Base-by-base conservation (phyloP, 1,139 yeast species). In the Taiozyma sp. region DNA sequence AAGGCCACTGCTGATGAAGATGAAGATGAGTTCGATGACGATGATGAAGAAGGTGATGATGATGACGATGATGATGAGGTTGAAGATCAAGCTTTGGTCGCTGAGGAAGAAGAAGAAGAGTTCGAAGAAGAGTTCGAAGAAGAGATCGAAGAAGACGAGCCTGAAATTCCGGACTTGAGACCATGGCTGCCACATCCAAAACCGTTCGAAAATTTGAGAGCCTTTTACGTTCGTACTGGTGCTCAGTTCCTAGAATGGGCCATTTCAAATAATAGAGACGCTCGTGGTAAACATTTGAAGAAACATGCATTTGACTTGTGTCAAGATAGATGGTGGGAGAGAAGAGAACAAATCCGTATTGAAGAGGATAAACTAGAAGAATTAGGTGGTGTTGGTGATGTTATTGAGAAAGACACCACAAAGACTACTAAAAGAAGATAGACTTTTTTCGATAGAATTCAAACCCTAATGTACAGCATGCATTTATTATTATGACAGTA, bases 111-210 rank as follows among this genome's bases (percentile, higher is more conserved):
- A 16, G 85, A 75, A 29, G 85, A 77, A 34, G 86, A 76, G 42
- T 19, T 19, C 19, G 85, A 75, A 29, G 85, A 77, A 34, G 86
- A 76, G 42, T 19, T 19, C 19, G 88, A 77, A 42, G 88, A 77
- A 37, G 84, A 76, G 43, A 79, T 66, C 6, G 82, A 72, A 22
- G 83, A 74, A 44, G 85, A 76, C 8, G 88, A 80, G 52, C 82
- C 81, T 41, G 91, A 84, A 55, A 80, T 83, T 61, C 96, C 96
- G 6, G 98, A 93, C 68, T 86, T 86, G 44, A 80, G 96, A 67
- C 97, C 97, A 28, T 91, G 97, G 96, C 76, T 93, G 54, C 97
- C 98, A 45, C 97, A 90, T 66, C 99, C 99, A 44, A 90, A 91
- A 64, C 85, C 97, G n/a, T 93, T 93, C 63, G 98, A 93, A 68